Percentiles rank a stretch among this genome's conserved stretches.
Conservation (phyloP, 768 basidiomycete species). For the Suillus spraguei region DNA sequence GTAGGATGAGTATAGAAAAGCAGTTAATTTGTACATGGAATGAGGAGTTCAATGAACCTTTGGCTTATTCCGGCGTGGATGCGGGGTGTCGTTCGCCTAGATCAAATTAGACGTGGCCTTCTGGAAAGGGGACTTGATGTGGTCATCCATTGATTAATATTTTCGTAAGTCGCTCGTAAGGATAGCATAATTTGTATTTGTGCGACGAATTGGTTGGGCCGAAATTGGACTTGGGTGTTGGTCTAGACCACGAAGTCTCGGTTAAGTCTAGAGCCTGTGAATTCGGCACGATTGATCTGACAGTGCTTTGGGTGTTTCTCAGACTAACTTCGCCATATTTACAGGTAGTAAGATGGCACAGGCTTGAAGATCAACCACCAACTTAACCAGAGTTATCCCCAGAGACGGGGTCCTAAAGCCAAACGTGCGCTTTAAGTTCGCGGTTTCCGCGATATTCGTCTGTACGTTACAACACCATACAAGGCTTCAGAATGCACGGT, state of each 20-base stretch:
- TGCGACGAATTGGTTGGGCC: background rate
- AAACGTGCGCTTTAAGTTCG: slow-evolving; percentile 9
- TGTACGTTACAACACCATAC: slow-evolving; percentile 16
- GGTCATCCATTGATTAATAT: slow-evolving; percentile 10
- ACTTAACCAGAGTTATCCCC: background rate
- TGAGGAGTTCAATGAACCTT: background rate
- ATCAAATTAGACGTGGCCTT: slow-evolving; percentile 7
- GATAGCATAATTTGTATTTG: slow-evolving; percentile 11
- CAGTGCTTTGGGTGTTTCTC: slow-evolving; percentile 13
- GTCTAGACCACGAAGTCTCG: slow-evolving; percentile 21
- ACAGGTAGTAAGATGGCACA: slow-evolving; percentile 13
- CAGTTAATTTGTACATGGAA: slow-evolving; percentile 15
- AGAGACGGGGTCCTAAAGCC: background rate
- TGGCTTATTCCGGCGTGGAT: background rate
- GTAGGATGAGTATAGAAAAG: slow-evolving; percentile 13
- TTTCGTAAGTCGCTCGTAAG: slow-evolving; percentile 10
- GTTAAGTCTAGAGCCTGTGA: slow-evolving; percentile 29
- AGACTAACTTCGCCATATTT: slow-evolving; percentile 19
- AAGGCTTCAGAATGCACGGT: slow-evolving; percentile 9
- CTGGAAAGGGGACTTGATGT: slow-evolving; percentile 7
- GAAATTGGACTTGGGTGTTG: background rate
- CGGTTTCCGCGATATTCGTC: slow-evolving; percentile 14
- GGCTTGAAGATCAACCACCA: slow-evolving; percentile 16
- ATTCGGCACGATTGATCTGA: slow-evolving; percentile 18
- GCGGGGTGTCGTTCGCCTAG: slow-evolving; percentile 1